Evolutionary conservation across 2,329 filamentous ascomycete species (phyloP).

Genomic region (Botrytis byssoidea): DNA sequence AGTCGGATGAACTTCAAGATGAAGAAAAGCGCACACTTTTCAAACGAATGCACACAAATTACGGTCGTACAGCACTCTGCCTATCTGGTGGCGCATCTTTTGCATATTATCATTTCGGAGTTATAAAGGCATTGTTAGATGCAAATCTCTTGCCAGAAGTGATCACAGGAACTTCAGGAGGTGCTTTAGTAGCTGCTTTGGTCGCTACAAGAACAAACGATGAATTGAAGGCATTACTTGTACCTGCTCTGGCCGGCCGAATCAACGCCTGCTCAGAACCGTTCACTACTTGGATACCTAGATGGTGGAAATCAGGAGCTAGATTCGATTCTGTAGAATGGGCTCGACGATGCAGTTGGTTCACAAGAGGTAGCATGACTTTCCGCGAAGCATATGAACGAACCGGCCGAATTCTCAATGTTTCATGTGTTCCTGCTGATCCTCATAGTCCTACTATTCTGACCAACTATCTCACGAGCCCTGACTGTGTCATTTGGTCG

Average conservation of each 20-base stretch:
- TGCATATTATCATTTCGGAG: constrained; percentile 95
- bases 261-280: constrained; percentile 55
- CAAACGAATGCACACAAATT: constrained; percentile 87
- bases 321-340: constrained; percentile 92
- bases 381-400: constrained; percentile 93
- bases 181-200: constrained; percentile 82
- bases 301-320: constrained; percentile 92
- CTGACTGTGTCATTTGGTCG: constrained; percentile 98
- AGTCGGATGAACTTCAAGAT: constrained; percentile 62
- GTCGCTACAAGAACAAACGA: constrained; percentile 89
- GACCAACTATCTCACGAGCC: constrained; percentile 91
- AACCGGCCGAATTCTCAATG: constrained; percentile 91
- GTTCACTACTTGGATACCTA: constrained; percentile 69
- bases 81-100: constrained; percentile 92
- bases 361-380: constrained; percentile 84
- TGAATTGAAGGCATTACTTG: constrained; percentile 79
- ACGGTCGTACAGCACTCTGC: constrained; percentile 87
- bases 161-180: constrained; percentile 94
- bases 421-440: constrained; percentile 92
- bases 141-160: constrained; percentile 84
- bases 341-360: constrained; percentile 85
- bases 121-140: constrained; percentile 85
- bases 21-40: constrained; percentile 80
- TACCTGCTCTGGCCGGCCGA: constrained; percentile 26
- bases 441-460: constrained; percentile 87